phyloP scores from a whole-genome alignment of 2,329 filamentous ascomycete species.

The Drechslerella dactyloides region DNA sequence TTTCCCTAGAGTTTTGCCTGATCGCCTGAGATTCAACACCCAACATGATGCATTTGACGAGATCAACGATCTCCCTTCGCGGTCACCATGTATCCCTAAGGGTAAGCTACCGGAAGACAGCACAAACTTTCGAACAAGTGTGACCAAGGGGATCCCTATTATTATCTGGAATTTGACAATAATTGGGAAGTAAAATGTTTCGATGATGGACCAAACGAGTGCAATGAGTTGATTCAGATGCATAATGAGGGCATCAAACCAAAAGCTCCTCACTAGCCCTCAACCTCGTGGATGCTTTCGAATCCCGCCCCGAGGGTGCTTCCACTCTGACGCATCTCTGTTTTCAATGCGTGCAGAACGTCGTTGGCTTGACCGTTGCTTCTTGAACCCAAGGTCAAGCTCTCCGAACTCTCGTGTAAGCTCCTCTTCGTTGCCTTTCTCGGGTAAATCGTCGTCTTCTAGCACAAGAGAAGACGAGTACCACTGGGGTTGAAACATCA shows the following conservation, averaged over 20 bases:
- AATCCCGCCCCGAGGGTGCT: slow-evolving; percentile 21
- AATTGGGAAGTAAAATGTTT: background rate
- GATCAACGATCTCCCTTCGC: too few species aligned
- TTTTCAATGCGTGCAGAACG: background rate
- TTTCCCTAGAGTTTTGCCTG: too few species aligned
- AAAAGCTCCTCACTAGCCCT: slow-evolving; percentile 1
- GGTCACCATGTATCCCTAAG: too few species aligned
- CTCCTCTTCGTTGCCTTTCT: slow-evolving; percentile 3
- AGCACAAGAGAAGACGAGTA: background rate
- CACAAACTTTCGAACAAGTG: too few species aligned
- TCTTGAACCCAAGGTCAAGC: background rate
- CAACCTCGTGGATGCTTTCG: background rate
- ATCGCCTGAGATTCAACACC: too few species aligned
- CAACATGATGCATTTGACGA: too few species aligned
- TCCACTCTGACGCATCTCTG: slow-evolving; percentile 19
- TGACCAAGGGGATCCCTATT: too few species aligned
- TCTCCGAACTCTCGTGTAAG: background rate
- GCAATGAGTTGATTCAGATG: background rate
- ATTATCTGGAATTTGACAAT: too few species aligned
- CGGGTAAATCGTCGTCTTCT: background rate
- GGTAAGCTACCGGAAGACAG: too few species aligned
- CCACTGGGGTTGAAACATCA: background rate
- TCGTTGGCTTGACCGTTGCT: background rate
- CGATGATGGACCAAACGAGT: background rate
- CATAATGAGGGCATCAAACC: background rate